A percentile compares a stretch with the other conserved stretches of the same genome.
phyloP scores from a whole-genome alignment of 2,329 filamentous ascomycete genomes.

The Davidsoniella eucalypti region DNA sequence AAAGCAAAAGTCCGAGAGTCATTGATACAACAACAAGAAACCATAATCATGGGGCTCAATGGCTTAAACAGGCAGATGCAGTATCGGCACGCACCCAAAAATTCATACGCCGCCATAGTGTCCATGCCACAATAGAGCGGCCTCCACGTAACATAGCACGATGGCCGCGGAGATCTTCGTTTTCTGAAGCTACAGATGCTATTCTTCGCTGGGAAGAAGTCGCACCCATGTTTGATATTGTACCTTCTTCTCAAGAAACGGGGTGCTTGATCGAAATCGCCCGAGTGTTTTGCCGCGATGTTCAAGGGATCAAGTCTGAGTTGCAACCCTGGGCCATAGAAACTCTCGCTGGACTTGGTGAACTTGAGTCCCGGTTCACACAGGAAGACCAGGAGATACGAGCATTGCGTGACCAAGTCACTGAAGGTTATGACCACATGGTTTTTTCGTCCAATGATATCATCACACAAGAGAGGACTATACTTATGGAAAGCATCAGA shows the following conservation, averaged over 20 bases:
- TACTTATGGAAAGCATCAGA: constrained; percentile 54
- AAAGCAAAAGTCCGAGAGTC: background rate
- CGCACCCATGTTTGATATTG: constrained; percentile 23
- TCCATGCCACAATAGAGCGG: constrained; percentile 21
- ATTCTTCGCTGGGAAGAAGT: constrained; percentile 49
- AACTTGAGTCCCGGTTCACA: constrained; percentile 45
- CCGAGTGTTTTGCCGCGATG: constrained; percentile 34
- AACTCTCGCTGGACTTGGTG: constrained; percentile 38
- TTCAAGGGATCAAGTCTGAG: constrained; percentile 33
- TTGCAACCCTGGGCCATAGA: constrained; percentile 45
- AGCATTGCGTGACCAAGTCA: constrained; percentile 48
- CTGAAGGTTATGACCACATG: constrained; percentile 53
- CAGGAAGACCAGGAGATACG: constrained; percentile 50
- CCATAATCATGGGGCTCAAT: background rate
- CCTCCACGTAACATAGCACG: constrained; percentile 35
- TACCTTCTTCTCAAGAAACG: constrained; percentile 6
- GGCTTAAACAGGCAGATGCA: constrained; percentile 2
- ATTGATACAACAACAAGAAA: background rate
- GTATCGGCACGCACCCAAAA: constrained; percentile 5
- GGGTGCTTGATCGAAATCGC: constrained; percentile 27
- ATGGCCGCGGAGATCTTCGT: constrained; percentile 59
- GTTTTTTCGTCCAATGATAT: constrained; percentile 52
- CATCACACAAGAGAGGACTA: constrained; percentile 49
- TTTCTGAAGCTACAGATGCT: constrained; percentile 60
- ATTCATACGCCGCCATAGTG: constrained; percentile 46